Evolutionary conservation across 768 basidiomycete genomes (phyloP), one percentile per base, ranked within the genome.

Genomic region (Lactarius sp.): DNA sequence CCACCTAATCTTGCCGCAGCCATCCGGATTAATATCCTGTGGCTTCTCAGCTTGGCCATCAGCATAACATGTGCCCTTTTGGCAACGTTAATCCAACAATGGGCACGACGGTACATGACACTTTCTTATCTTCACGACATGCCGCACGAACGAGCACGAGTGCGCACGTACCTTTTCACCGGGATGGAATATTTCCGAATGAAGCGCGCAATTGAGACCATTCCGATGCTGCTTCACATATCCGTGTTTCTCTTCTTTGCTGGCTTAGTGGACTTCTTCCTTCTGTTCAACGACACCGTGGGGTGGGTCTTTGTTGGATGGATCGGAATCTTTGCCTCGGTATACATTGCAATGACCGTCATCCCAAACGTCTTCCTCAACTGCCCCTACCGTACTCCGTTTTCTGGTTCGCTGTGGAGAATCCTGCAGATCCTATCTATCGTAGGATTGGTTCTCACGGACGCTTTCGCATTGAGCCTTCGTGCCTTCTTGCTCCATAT

Each of bases 381-480:
- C 47, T 59, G 58, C 13, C 58, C 58, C 8, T 59, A 59, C 34
- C 46, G 58, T 12, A 59, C 58, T 5, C 58, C 58, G 8, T 49
- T 59, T 46, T 50, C 58, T 16, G 56, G 42, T 20, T n/a, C 18
- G 7, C 16, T 56, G 9, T 56, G 56, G 56, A 46, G 44, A 34
- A 22, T 46, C 8, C 27, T 37, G n/a, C 56, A 56, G 1, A 20
- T 56, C 41, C 41, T 46, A 14, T 34, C 33, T 22, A 9, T 56
- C n/a, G 10, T 34, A 16, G 9, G 12, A 3, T 34, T 56, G n/a
- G 31, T 56, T 20, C 27, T 14, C 18, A 31, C 44, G 27, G 33
- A 20, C n/a, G 4, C 18, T 14, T 16, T 56, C 42, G 42, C 41
- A 18, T 44, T 18, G 14, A 20, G 9, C 18, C 31, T 56, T n/a